Evolutionary conservation across 2,329 filamentous ascomycete genomes (phyloP).

Genomic region (Apiospora aurea): DNA sequence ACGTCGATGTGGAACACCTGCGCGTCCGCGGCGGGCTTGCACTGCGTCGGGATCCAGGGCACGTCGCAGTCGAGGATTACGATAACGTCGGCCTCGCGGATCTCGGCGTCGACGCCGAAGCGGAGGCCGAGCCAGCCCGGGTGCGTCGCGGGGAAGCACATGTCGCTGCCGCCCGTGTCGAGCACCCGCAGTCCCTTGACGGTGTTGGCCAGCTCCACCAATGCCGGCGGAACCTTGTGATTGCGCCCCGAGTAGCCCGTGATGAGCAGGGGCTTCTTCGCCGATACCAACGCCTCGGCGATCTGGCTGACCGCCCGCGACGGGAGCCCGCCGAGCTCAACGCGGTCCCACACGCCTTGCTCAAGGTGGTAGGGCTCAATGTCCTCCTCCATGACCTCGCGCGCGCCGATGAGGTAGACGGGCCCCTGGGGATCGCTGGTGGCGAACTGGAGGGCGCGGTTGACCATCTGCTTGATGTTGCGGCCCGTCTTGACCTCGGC

Average conservation of each 20-base stretch:
- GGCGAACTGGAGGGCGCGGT: conserved; percentile 83
- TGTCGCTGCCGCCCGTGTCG: conserved; percentile 79
- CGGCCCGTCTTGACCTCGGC: conserved; percentile 84
- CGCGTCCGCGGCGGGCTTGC: conserved; percentile 59
- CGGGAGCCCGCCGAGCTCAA: conserved; percentile 69
- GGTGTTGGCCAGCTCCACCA: conserved; percentile 72
- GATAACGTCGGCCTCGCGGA: conserved; percentile 82
- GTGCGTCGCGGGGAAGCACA: conserved; percentile 80
- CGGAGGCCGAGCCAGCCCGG: conserved; percentile 73
- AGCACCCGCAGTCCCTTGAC: conserved; percentile 75
- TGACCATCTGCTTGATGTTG: conserved; percentile 90
- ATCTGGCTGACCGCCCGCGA: conserved; percentile 63
- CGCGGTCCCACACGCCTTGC: conserved; percentile 73
- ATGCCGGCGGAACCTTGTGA: conserved; percentile 63
- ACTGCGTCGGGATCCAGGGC: conserved; percentile 87
- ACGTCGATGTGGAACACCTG: conserved; percentile 70
- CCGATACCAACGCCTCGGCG: conserved; percentile 66
- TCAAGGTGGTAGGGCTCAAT: conserved; percentile 75
- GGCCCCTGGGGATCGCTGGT: conserved; percentile 79
- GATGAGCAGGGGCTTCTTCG: conserved; percentile 72
- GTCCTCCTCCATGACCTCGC: conserved; percentile 88
- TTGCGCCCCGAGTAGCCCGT: conserved; percentile 78
- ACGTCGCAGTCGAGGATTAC: conserved; percentile 89
- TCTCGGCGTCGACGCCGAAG: conserved; percentile 76
- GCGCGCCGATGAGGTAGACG: conserved; percentile 78